A percentile compares a stretch with the other conserved stretches of the same genome.
Evolutionary conservation across 2,329 filamentous ascomycete species (phyloP).

Genomic region (Fusarium praegraminearum): DNA sequence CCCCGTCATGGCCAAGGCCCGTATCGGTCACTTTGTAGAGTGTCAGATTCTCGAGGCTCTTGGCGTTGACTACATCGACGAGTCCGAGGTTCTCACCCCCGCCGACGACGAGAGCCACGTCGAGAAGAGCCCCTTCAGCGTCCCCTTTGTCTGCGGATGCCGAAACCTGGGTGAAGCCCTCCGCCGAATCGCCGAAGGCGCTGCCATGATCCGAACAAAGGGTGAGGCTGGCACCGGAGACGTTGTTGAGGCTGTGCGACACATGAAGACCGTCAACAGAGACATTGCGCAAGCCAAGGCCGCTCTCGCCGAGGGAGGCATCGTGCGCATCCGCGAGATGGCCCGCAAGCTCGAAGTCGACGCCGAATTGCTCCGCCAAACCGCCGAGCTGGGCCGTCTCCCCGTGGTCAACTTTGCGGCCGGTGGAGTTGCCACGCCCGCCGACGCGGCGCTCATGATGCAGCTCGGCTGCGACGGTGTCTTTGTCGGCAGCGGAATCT

Average conservation of each 20-base stretch:
- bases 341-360: slow-evolving; percentile 86
- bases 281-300: slow-evolving; percentile 85
- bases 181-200: slow-evolving; percentile 89
- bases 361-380: slow-evolving; percentile 83
- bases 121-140: slow-evolving; percentile 83
- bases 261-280: slow-evolving; percentile 90
- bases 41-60: slow-evolving; percentile 97
- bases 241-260: slow-evolving; percentile 94
- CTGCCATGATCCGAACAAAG: slow-evolving; percentile 99
- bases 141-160: slow-evolving; percentile 97
- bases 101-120: slow-evolving; percentile 93
- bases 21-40: slow-evolving; percentile 98
- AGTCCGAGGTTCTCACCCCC: slow-evolving; percentile 96
- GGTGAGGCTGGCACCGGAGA: slow-evolving; percentile 98
- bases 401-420: slow-evolving; percentile 98
- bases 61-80: slow-evolving; percentile 97
- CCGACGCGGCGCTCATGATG: slow-evolving; percentile 97
- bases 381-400: slow-evolving; percentile 85
- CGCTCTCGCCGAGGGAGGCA: slow-evolving; percentile 70
- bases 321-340: slow-evolving; percentile 71
- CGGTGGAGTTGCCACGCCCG: slow-evolving; percentile 98
- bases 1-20: slow-evolving; percentile 98
- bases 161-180: slow-evolving; percentile 94
- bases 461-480: slow-evolving; percentile 98
- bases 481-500: slow-evolving; percentile 96